These are phyloP conservation scores for Aspergillus avenaceus DNA, from an alignment of 495 filamentous ascomycete species.

Conservation along the genomic window DNA sequence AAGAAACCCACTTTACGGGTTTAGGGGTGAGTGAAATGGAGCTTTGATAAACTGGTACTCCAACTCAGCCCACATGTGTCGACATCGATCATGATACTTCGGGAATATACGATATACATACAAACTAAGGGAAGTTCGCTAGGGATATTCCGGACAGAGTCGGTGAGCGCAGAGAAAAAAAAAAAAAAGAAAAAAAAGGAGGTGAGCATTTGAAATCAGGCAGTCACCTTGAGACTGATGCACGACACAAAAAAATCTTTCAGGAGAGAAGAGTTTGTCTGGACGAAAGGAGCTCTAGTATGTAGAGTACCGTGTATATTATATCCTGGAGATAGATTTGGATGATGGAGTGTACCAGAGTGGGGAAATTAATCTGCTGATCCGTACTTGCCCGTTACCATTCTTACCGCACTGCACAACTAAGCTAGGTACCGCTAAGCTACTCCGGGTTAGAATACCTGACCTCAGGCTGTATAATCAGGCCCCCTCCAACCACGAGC, in stretches of 20 bases:
- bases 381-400: conserved; percentile 3
- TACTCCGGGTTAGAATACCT: background rate
- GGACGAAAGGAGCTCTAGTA: conserved; percentile 11
- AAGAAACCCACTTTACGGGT: background rate
- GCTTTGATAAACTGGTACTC: background rate
- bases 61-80: background rate
- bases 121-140: background rate
- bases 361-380: conserved; percentile 21
- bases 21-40: background rate
- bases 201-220: conserved; percentile 1
- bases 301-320: conserved; percentile 25
- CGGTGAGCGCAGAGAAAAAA: conserved; percentile 4
- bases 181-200: background rate
- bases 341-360: conserved; percentile 2
- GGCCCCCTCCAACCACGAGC: background rate
- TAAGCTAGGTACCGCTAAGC: conserved; percentile 1
- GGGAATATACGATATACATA: background rate
- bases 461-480: conserved; percentile 1
- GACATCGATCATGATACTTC: background rate
- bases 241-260: background rate
- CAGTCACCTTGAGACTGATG: background rate
- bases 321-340: conserved; percentile 18
- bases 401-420: background rate
- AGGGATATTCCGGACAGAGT: background rate
- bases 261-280: conserved; percentile 8